These are phyloP conservation scores for Keithomyces neogunnii DNA, from an alignment of 2,329 filamentous ascomycete species.

Conservation along the genomic window DNA sequence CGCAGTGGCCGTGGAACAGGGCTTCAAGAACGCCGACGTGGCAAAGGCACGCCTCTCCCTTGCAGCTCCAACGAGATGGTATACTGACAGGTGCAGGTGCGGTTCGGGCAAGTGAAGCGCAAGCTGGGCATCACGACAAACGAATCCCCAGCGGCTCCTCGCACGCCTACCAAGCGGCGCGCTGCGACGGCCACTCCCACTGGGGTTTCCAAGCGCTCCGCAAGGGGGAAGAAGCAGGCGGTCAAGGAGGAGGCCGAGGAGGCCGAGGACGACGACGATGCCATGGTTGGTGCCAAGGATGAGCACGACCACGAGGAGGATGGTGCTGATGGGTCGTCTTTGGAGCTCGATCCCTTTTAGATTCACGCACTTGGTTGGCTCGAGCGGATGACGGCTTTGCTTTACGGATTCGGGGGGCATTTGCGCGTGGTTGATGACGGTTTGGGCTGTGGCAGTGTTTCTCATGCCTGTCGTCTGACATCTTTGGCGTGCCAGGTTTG, in stretches of 20 bases:
- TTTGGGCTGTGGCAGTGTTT: too few relatives aligned
- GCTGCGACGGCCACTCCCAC: conserved; percentile 12
- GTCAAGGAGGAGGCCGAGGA: conserved; percentile 12
- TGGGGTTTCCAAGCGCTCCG: conserved; percentile 22
- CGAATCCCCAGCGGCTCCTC: conserved; percentile 6
- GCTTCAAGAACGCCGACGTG: conserved; percentile 36
- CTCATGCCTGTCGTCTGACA: too few relatives aligned
- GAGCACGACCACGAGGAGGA: conserved; percentile 1
- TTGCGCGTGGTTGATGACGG: too few relatives aligned
- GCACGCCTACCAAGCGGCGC: conserved; percentile 14
- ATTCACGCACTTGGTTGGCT: too few relatives aligned
- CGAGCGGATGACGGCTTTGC: too few relatives aligned
- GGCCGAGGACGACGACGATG: conserved; percentile 11
- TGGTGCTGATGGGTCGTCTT: not conserved
- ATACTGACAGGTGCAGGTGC: conserved; percentile 21
- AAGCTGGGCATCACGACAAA: conserved; percentile 32
- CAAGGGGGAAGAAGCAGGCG: conserved; percentile 11
- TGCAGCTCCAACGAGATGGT: not conserved
- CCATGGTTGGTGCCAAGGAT: conserved; percentile 12
- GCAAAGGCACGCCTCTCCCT: conserved; percentile 28
- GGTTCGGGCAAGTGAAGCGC: conserved; percentile 41
- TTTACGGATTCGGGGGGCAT: too few relatives aligned
- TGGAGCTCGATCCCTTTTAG: not conserved
- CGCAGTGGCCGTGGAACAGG: conserved; percentile 30
- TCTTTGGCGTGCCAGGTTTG: too few relatives aligned